These are phyloP conservation scores for Arthrocladium fulminans DNA, from an alignment of 2,329 filamentous ascomycete genomes.

Conservation along the genomic window DNA sequence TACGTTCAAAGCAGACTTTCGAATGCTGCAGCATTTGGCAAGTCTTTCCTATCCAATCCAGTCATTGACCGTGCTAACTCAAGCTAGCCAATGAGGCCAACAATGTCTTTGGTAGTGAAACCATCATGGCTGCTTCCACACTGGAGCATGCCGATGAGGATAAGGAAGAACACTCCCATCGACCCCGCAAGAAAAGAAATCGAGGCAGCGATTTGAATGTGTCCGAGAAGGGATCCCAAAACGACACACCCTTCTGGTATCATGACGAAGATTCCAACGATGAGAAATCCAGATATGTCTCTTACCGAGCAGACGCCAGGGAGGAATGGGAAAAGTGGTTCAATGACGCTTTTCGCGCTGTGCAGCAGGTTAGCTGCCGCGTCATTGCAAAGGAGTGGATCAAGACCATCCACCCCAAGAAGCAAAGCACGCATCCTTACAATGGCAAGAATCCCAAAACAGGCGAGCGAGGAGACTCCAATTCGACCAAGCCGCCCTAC, in stretches of 20 bases:
- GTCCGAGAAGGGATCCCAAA: slow-evolving; percentile 27
- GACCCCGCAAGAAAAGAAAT: background rate
- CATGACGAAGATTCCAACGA: slow-evolving; percentile 1
- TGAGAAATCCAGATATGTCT: background rate
- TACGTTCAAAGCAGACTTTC: background rate
- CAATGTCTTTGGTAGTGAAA: background rate
- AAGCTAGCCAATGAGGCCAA: background rate
- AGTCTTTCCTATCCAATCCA: background rate
- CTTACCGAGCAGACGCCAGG: slow-evolving; percentile 29
- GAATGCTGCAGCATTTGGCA: background rate
- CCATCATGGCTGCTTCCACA: background rate
- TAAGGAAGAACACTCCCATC: slow-evolving; percentile 11
- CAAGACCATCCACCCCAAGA: slow-evolving; percentile 39
- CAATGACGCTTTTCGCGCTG: slow-evolving; percentile 32
- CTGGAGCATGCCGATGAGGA: slow-evolving; percentile 5
- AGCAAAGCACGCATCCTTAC: slow-evolving; percentile 41
- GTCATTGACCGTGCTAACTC: background rate
- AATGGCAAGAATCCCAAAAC: slow-evolving; percentile 37
- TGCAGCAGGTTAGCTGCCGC: slow-evolving; percentile 40
- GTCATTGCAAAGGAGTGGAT: slow-evolving; percentile 39
- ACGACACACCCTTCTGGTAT: slow-evolving; percentile 23
- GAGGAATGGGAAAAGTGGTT: slow-evolving; percentile 34
- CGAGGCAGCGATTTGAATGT: slow-evolving; percentile 3
- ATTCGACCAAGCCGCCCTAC: slow-evolving; percentile 36
- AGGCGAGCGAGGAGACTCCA: slow-evolving; percentile 31